Conservation (phyloP, 441 rosid genomes). For the Hura crepitans region DNA sequence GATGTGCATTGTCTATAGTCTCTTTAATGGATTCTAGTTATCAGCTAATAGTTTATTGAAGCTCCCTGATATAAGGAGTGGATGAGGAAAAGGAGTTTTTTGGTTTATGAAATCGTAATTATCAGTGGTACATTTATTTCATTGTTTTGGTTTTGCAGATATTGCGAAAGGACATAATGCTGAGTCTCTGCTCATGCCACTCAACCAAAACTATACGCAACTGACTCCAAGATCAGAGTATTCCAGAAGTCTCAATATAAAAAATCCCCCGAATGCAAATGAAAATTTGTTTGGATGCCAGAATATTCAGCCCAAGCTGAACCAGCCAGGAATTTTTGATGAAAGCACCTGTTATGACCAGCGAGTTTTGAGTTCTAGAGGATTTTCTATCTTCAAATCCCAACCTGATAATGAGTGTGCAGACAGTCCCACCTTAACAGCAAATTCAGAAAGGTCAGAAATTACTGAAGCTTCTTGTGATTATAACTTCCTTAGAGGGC, state of each 20-base stretch:
- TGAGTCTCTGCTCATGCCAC: conserved; percentile 45
- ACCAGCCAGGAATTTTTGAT: conserved; percentile 55
- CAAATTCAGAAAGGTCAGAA: conserved; percentile 45
- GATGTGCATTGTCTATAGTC: neutral
- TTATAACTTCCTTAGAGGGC: conserved; percentile 54
- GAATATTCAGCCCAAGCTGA: conserved; percentile 42
- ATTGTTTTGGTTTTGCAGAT: conserved; percentile 44
- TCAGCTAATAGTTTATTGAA: neutral
- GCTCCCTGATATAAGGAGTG: neutral
- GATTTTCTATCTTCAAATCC: conserved; percentile 42
- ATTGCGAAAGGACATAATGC: conserved; percentile 40
- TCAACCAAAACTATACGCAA: conserved; percentile 48
- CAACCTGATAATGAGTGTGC: conserved; percentile 35
- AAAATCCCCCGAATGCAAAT: conserved; percentile 45
- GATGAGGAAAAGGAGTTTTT: neutral
- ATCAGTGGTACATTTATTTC: neutral
- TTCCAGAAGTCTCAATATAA: conserved; percentile 43
- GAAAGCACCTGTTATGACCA: conserved; percentile 48
- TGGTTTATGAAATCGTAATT: neutral
- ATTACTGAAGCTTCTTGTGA: conserved; percentile 56
- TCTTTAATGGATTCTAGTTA: neutral
- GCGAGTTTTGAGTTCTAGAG: conserved; percentile 46
- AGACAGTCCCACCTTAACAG: conserved; percentile 24
- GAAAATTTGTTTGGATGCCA: conserved; percentile 58
- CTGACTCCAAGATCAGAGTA: conserved; percentile 50